Percentiles rank a stretch among this genome's conserved stretches.
These are phyloP conservation scores for Blastomyces emzantsi DNA, from an alignment of 2,329 filamentous ascomycete species.

Conservation along the genomic window DNA sequence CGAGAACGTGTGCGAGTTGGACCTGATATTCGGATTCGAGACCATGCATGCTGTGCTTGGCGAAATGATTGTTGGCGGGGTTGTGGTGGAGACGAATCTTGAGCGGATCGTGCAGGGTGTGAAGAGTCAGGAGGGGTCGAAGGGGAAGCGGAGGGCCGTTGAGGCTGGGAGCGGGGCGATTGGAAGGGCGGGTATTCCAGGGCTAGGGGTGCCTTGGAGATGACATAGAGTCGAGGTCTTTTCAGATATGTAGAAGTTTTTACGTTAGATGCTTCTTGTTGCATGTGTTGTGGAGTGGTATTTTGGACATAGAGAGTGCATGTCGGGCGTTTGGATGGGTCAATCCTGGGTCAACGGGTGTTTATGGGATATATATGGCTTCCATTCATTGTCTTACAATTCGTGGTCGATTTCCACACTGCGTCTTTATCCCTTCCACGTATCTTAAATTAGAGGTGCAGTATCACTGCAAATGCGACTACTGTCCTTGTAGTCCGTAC, in stretches of 20 bases:
- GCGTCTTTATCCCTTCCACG: background rate
- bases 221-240: background rate
- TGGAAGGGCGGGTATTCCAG: conserved; percentile 31
- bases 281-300: background rate
- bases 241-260: background rate
- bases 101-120: conserved; percentile 85
- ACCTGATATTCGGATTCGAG: conserved; percentile 99
- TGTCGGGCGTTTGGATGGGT: background rate
- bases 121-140: conserved; percentile 41
- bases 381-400: background rate
- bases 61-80: conserved; percentile 93
- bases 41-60: conserved; percentile 81
- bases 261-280: background rate
- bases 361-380: background rate
- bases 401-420: background rate
- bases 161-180: conserved; percentile 34
- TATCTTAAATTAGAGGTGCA: background rate
- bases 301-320: background rate
- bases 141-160: conserved; percentile 37
- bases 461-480: too few relatives aligned
- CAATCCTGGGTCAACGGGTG: background rate
- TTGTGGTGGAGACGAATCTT: conserved; percentile 85
- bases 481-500: too few relatives aligned
- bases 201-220: conserved; percentile 33
- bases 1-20: conserved; percentile 96